These are phyloP conservation scores for Coemansia sp. DNA, from an alignment of 192 early-diverging fungal genomes.

Conservation along the genomic window DNA sequence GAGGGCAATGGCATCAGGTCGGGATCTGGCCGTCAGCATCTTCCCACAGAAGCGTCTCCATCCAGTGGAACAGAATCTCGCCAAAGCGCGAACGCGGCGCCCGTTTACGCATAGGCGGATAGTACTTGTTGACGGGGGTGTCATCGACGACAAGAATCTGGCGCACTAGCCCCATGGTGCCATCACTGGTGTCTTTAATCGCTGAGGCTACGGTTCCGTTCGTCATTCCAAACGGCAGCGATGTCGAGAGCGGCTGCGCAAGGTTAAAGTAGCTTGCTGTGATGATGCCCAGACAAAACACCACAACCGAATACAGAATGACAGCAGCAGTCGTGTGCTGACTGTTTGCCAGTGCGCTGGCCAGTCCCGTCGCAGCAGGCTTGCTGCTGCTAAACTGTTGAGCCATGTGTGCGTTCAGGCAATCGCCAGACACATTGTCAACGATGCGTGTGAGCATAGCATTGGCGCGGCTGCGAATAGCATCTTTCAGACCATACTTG, in stretches of 20 bases:
- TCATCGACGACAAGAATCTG: slow-evolving; percentile 57
- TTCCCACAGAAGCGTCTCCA: slow-evolving; percentile 60
- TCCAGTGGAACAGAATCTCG: slow-evolving; percentile 60
- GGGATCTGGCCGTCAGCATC: slow-evolving; percentile 47
- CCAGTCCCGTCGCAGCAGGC: slow-evolving; percentile 19
- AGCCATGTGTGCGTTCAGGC: slow-evolving; percentile 4
- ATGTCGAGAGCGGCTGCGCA: slow-evolving; percentile 36
- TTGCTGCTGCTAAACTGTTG: slow-evolving; percentile 21
- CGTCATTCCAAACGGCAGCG: slow-evolving; percentile 24
- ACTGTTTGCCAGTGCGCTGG: slow-evolving; percentile 30
- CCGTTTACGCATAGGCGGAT: slow-evolving; percentile 47
- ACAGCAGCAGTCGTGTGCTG: slow-evolving; percentile 49
- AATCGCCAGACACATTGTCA: slow-evolving; percentile 51
- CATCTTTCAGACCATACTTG: slow-evolving; percentile 49
- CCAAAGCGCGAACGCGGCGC: slow-evolving; percentile 47
- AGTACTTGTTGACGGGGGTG: slow-evolving; percentile 42
- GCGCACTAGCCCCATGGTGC: slow-evolving; percentile 40
- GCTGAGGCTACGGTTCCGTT: slow-evolving; percentile 33
- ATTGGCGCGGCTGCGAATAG: slow-evolving; percentile 45
- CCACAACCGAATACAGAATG: slow-evolving; percentile 53
- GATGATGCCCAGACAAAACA: slow-evolving; percentile 56
- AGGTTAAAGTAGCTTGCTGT: slow-evolving; percentile 52
- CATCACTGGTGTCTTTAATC: slow-evolving; percentile 21
- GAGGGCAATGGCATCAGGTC: slow-evolving; percentile 19
- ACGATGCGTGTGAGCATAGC: slow-evolving; percentile 50